Evolutionary conservation across 306 rosid species (phyloP), one percentile per base, ranked within the genome.

Genomic region (Castanopsis chinensis): DNA sequence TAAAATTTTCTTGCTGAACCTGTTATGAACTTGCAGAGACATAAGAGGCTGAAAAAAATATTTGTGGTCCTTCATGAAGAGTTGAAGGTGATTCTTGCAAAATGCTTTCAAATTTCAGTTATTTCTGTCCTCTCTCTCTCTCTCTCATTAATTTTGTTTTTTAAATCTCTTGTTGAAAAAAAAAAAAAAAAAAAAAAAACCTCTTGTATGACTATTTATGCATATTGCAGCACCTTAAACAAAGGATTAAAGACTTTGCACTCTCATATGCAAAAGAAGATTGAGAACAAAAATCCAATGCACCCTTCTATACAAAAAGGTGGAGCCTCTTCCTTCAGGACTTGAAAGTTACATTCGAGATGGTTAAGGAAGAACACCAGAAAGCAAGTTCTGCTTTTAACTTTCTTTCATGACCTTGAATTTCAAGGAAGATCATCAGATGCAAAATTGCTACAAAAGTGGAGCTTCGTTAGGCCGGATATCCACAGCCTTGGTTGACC

Each of bases 51-150:
- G 92, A 95, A 93, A 82, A 89, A 86, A 61, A 93, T 95, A 89
- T 95, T 95, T 83, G n/a, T 90, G 53, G 96, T 95, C 83, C 92
- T 95, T 73, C 98, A 95, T 64, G 78, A 82, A 78, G 99, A 95
- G 86, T 60, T 95, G 78, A 83, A 86, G 96, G 99, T 93, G 76
- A 84, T 84, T 78, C 72, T 49, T 81, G 52, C 58, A 13, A 80
- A 71, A 37, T 63, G 13, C 61, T 51, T 58, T 27, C 51, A 51
- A 11, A 7, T 53, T 53, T 6, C 14, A 72, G 41, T 72, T 72
- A 20, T 32, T 21, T 23, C 18, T 1, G 32, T 27, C 30, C 65
- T 59, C 1, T 23, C 35, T 54, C 45, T 37, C 41, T 30, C 33
- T 30, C 33, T 41, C 45, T 41, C 52, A 37, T 78, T 71, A 10